A percentile compares a stretch with the other conserved stretches of the same genome.
These are phyloP conservation scores for Silene coronaria DNA, from an alignment of 179 eudicot genomes.

Conservation along the genomic window DNA sequence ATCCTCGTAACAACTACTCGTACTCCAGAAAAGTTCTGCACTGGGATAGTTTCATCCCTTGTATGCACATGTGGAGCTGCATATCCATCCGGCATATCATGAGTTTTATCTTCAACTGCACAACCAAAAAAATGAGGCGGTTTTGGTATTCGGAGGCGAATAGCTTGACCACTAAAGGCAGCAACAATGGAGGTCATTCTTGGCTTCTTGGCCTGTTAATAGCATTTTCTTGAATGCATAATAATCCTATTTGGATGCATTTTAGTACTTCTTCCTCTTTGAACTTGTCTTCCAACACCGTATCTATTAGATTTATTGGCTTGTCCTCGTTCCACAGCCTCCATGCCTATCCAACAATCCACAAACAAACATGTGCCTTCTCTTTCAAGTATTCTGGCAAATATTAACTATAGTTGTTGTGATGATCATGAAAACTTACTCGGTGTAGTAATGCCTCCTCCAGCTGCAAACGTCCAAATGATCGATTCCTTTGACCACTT, in stretches of 20 bases:
- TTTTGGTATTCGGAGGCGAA: constrained; percentile 10
- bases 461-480: constrained; percentile 11
- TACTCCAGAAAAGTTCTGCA: too few relatives aligned
- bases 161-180: constrained; percentile 11
- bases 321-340: constrained; percentile 22
- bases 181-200: constrained; percentile 18
- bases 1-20: too few relatives aligned
- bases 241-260: constrained; percentile 19
- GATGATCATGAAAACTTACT: constrained; percentile 11
- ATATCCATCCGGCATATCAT: neutral
- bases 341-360: constrained; percentile 20
- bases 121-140: constrained; percentile 20
- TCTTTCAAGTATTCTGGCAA: neutral
- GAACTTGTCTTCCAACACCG: constrained; percentile 9
- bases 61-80: neutral
- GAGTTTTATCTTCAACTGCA: neutral
- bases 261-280: constrained; percentile 11
- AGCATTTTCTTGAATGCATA: constrained; percentile 27
- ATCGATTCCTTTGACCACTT: constrained; percentile 18
- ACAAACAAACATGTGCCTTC: neutral
- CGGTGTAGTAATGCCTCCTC: constrained; percentile 25
- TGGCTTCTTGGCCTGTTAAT: constrained; percentile 22
- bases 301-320: constrained; percentile 13
- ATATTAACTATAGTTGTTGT: neutral
- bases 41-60: neutral